Evolutionary conservation across 1,139 yeast genomes (phyloP), one percentile per base, ranked within the genome.

Genomic region (Saccharomyces hybrid): DNA sequence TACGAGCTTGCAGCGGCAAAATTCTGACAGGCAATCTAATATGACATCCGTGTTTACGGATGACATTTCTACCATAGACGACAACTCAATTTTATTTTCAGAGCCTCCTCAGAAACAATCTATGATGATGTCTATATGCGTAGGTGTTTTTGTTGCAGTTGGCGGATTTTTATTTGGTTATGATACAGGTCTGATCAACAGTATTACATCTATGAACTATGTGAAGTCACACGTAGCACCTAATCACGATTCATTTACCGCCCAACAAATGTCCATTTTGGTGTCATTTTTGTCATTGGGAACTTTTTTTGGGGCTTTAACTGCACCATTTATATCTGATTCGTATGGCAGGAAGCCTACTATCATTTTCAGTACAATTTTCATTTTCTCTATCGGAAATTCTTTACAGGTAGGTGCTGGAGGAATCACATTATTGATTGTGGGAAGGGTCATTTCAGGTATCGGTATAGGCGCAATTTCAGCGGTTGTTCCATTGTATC

Each of bases 81-180:
- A 61, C 23, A 57, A 54, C 11, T 59, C 60, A 9, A n/a, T 56
- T 16, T 55, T 61, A 26, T 64, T 63, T 48, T 54, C 62, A 14
- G 59, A 59, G 47, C 68, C 69, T 1, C 64, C 73, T 1, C 64
- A 62, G 65, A 73, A 77, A 57, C 79, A 81, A 56, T 80, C 86
- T 1, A 77, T 83, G 4, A 71, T 74, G 51, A 81, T 84, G 73
- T 88, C 90, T 13, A 69, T 84, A 48, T 71, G 78, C 14, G 89
- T 86, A 5, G 93, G 93, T 56, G 65, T 82, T 34, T 83, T 86
- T 55, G 90, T 91, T 7, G 93, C 95, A 20, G 78, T 85, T 23
- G 95, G 95, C 46, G 95, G 95, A 0, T 86, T 87, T 69, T 73
- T 87, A 52, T 87, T 85, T 65, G 95, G 95, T 1, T 86, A 86